Evolutionary conservation across 148 eudicot genomes (phyloP).

Genomic region (Hydrangea macrophylla): DNA sequence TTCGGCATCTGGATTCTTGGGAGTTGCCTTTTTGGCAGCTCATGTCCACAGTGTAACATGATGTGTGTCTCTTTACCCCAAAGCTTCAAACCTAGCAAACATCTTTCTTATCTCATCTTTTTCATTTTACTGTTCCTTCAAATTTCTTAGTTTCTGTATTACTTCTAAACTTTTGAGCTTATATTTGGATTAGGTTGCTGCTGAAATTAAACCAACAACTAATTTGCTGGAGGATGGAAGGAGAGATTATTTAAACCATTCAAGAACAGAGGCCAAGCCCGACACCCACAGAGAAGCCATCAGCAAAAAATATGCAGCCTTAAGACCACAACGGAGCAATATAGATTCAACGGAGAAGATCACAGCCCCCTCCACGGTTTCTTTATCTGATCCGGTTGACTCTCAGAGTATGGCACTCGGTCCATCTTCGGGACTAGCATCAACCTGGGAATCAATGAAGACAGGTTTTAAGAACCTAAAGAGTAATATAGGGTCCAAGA

Average conservation of each 20-base stretch:
- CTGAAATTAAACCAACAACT: conserved; percentile 39
- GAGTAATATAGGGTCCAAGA: conserved; percentile 42
- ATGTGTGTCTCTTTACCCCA: no score
- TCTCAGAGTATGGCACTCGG: conserved; percentile 24
- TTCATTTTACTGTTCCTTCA: neutral
- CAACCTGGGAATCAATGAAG: conserved; percentile 81
- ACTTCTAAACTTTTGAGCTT: no score
- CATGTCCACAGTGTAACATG: no score
- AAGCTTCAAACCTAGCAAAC: no score
- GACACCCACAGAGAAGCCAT: conserved; percentile 46
- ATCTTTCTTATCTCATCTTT: no score
- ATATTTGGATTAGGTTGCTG: conserved; percentile 29
- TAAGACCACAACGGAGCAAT: conserved; percentile 45
- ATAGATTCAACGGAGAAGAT: conserved; percentile 34
- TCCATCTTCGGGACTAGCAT: conserved; percentile 53
- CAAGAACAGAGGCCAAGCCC: conserved; percentile 35
- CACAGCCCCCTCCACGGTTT: conserved; percentile 30
- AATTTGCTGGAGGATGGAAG: conserved; percentile 33
- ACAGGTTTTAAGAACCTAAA: conserved; percentile 45
- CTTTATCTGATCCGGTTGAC: conserved; percentile 30
- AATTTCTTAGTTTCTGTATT: no score
- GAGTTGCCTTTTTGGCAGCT: no score
- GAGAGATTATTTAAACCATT: conserved; percentile 27
- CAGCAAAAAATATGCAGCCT: conserved; percentile 53
- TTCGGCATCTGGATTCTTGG: no score